Base-by-base conservation (phyloP, 495 filamentous ascomycete species). In the Hypoxylon intermedium region DNA sequence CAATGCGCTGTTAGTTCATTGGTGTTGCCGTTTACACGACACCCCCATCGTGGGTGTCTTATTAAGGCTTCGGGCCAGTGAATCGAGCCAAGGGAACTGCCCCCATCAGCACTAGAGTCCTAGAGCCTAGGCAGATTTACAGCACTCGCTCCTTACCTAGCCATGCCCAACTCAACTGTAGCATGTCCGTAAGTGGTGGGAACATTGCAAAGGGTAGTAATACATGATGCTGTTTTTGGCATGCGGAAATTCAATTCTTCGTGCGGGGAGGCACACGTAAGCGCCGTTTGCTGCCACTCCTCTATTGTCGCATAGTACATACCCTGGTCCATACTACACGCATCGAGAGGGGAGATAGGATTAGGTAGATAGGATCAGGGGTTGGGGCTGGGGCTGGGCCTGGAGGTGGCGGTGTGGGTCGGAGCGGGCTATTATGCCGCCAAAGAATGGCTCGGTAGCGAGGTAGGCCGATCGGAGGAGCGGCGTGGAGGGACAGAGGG, bases 171-270 rank as follows among this genome's bases (percentile, higher is more conserved):
- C n/a, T n/a, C n/a, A n/a, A n/a, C n/a, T n/a, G n/a, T n/a, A n/a
- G n/a, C n/a, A n/a, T n/a, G n/a, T n/a, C n/a, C n/a, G n/a, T 15
- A 44, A 26, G n/a, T 26, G 15, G 11, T 38, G 36, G 15, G 21
- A 16, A 15, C 6, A 38, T n/a, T n/a, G n/a, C n/a, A n/a, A n/a
- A n/a, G n/a, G n/a, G n/a, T n/a, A n/a, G n/a, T n/a, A n/a, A n/a
- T n/a, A n/a, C n/a, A n/a, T n/a, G n/a, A n/a, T 42, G 18, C 34
- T 52, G 24, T 36, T 37, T 42, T 12, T 26, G 23, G 63, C 6
- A 62, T 34, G 46, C 63, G 63, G 63, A 45, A 33, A 54, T 67
- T 50, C 18, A 51, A 58, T 53, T 58, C 48, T 46, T 63, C 58
- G 63, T 67, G 63, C 53, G 63, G 63, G 63, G 62, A 49, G 42